Percentiles rank a stretch among this genome's conserved stretches.
phyloP scores from a whole-genome alignment of 345 rosid species.

The Aquilaria sinensis region DNA sequence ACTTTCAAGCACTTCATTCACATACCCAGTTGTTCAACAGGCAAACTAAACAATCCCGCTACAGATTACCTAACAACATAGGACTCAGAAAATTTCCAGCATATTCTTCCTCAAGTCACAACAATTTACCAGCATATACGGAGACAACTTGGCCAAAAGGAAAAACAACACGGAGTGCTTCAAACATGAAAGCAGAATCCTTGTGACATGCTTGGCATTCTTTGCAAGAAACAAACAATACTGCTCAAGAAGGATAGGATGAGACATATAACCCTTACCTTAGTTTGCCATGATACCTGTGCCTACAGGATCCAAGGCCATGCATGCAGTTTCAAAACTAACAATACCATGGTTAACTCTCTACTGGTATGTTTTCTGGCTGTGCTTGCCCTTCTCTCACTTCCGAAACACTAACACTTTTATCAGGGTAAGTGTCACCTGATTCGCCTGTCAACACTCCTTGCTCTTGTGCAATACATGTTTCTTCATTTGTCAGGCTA shows the following conservation, averaged over 20 bases:
- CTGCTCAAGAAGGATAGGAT: conserved; percentile 30
- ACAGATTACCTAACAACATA: conserved; percentile 20
- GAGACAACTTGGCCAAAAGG: conserved; percentile 16
- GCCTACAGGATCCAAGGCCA: conserved; percentile 17
- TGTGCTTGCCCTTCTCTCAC: conserved; percentile 32
- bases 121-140: conserved; percentile 24
- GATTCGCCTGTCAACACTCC: conserved; percentile 22
- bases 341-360: conserved; percentile 20
- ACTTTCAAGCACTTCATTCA: conserved; percentile 20
- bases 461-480: conserved; percentile 22
- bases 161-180: conserved; percentile 21
- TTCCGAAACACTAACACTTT: conserved; percentile 15
- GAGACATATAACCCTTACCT: conserved; percentile 23
- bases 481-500: conserved; percentile 14
- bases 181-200: conserved; percentile 31
- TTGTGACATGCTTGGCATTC: conserved; percentile 28
- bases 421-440: conserved; percentile 23
- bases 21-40: conserved; percentile 23
- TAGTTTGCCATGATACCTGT: conserved; percentile 20
- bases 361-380: conserved; percentile 25
- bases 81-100: conserved; percentile 28
- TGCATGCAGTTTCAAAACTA: conserved; percentile 15
- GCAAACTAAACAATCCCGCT: conserved; percentile 6
- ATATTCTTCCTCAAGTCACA: conserved; percentile 24
- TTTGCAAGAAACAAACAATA: conserved; percentile 30